Conservation (phyloP, 2,329 filamentous ascomycete genomes). For the Aspergillus hortae region DNA sequence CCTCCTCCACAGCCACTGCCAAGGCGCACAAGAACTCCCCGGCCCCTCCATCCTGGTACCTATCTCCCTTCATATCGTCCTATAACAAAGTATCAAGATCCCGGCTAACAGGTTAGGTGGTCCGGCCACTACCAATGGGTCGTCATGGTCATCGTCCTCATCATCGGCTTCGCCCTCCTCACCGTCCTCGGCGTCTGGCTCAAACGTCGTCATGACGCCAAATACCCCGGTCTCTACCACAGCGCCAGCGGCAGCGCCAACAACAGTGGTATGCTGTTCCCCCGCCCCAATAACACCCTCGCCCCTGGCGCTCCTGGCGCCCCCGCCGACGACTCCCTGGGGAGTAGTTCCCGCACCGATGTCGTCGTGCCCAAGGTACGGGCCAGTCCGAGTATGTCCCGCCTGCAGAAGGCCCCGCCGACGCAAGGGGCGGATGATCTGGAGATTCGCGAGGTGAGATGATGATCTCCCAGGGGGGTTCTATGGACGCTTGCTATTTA, state of each 20-base stretch:
- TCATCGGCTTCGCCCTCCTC: conserved; percentile 64
- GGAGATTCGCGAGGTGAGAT: conserved; percentile 25
- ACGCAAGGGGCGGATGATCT: conserved; percentile 15
- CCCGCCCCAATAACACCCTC: conserved; percentile 13
- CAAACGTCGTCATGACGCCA: conserved; percentile 69
- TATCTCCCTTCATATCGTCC: background rate
- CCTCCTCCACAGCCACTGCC: conserved; percentile 14
- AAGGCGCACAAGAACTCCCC: conserved; percentile 12
- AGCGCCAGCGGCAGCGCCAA: conserved; percentile 21
- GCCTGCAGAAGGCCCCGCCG: conserved; percentile 20
- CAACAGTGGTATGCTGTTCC: conserved; percentile 20
- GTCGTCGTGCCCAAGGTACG: conserved; percentile 14
- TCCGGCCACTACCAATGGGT: conserved; percentile 73
- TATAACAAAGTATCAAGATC: no score
- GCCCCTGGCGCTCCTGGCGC: conserved; percentile 6
- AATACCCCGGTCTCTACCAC: conserved; percentile 39
- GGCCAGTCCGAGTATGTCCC: conserved; percentile 14
- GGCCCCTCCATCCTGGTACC: conserved; percentile 22
- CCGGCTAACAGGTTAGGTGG: conserved; percentile 15
- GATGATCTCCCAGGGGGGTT: no score
- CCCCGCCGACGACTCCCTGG: conserved; percentile 17
- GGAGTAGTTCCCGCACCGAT: conserved; percentile 29
- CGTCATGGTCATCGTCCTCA: conserved; percentile 72
- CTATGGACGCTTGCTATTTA: no score
- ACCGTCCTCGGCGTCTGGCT: conserved; percentile 67